Conservation (phyloP, 2,329 filamentous ascomycete genomes). For the Ascochyta rabiei region DNA sequence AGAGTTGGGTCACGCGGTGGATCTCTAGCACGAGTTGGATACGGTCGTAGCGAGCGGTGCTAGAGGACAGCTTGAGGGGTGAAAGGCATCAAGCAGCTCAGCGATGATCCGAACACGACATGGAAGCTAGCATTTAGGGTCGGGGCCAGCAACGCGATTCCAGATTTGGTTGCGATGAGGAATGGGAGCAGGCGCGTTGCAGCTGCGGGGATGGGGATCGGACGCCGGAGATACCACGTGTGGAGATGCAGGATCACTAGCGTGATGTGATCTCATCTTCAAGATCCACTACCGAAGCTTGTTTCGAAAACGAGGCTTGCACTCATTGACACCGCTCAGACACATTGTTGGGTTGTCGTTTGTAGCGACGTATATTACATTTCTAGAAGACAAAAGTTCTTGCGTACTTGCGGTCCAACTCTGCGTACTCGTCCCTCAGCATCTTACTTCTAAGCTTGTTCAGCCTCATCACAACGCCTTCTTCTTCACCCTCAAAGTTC, state of each 20-base stretch:
- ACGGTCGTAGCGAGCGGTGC: constrained; percentile 20
- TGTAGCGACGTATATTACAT: neutral
- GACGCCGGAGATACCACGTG: constrained; percentile 18
- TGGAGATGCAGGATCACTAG: constrained; percentile 16
- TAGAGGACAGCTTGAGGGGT: constrained; percentile 4
- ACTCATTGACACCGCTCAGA: neutral
- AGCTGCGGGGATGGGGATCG: constrained; percentile 17
- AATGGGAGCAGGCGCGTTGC: constrained; percentile 10
- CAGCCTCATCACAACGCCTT: constrained; percentile 42
- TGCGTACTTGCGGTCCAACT: constrained; percentile 44
- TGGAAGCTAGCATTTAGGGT: neutral
- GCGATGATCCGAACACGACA: neutral
- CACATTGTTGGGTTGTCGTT: neutral
- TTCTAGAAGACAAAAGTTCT: constrained; percentile 44
- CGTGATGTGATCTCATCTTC: constrained; percentile 10
- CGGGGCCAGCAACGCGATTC: neutral
- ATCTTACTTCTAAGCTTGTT: constrained; percentile 44
- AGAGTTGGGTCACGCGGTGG: constrained; percentile 10
- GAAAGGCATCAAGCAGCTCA: neutral
- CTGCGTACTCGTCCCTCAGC: constrained; percentile 43
- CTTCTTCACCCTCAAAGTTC: constrained; percentile 43
- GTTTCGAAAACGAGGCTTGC: neutral
- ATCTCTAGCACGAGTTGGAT: constrained; percentile 15
- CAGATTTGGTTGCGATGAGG: constrained; percentile 3
- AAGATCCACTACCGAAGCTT: constrained; percentile 13